phyloP scores from a whole-genome alignment of 495 filamentous ascomycete species.

The Filosporella fistucella region DNA sequence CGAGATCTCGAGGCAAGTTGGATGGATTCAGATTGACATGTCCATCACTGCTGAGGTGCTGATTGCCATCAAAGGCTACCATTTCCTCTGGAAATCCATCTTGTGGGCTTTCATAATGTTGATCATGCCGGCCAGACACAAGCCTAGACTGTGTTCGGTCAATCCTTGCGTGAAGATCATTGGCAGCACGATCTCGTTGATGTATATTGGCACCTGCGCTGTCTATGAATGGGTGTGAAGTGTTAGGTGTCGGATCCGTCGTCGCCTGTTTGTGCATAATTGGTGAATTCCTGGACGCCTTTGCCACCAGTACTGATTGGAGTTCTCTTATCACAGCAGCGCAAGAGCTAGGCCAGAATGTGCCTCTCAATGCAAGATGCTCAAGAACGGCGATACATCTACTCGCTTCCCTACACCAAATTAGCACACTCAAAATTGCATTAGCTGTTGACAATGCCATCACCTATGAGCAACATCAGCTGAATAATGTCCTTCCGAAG shows the following conservation, averaged over 20 bases:
- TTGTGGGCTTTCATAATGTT: not conserved
- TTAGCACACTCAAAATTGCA: not conserved
- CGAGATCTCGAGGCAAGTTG: not conserved
- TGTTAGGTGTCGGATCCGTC: not conserved
- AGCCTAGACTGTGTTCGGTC: not conserved
- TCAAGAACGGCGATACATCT: conserved; percentile 10
- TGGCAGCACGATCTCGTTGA: not conserved
- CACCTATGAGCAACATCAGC: conserved; percentile 8
- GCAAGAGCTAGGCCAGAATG: conserved; percentile 14
- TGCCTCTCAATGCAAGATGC: conserved; percentile 10
- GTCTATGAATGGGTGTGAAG: not conserved
- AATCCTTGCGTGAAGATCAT: not conserved
- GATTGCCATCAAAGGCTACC: not conserved
- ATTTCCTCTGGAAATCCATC: not conserved
- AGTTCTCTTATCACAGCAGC: conserved; percentile 8
- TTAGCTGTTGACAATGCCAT: not conserved
- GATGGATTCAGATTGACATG: not conserved
- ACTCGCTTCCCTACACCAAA: conserved; percentile 5
- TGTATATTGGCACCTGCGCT: not conserved
- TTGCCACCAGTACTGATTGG: conserved; percentile 2
- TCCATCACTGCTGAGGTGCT: not conserved
- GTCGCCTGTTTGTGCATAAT: not conserved
- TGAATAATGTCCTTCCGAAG: conserved; percentile 13
- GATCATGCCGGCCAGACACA: not conserved
- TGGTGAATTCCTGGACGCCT: not conserved